Evolutionary conservation across 164 flowering plant species (phyloP).

Genomic region (Euptelea pleiosperma): DNA sequence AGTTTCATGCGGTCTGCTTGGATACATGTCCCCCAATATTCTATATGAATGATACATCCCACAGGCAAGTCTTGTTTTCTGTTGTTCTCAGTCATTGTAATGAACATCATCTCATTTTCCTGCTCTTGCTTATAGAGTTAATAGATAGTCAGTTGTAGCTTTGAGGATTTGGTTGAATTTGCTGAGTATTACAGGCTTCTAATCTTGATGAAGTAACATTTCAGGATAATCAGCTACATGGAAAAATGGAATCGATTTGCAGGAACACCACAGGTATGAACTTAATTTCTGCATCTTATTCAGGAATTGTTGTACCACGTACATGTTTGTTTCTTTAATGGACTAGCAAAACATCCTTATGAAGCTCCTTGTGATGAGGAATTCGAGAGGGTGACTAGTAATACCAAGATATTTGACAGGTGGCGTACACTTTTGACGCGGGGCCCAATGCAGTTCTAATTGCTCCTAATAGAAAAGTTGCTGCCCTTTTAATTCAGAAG

Average conservation of each 20-base stretch:
- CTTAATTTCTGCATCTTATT: neutral
- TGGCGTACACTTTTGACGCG: slow-evolving; percentile 98
- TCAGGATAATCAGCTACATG: slow-evolving; percentile 84
- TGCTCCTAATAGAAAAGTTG: slow-evolving; percentile 59
- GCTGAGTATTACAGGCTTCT: too few species aligned
- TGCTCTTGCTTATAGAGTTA: too few species aligned
- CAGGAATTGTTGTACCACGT: neutral
- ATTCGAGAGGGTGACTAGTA: neutral
- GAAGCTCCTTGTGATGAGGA: neutral
- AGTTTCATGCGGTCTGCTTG: slow-evolving; percentile 97
- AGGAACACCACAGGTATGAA: slow-evolving; percentile 82
- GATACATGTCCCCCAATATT: slow-evolving; percentile 94
- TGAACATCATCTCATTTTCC: neutral
- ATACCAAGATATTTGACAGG: slow-evolving; percentile 42
- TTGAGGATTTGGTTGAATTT: neutral
- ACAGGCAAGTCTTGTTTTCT: slow-evolving; percentile 46
- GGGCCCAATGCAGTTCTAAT: slow-evolving; percentile 94
- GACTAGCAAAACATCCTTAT: too few species aligned
- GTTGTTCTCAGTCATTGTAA: neutral
- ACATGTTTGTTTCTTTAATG: too few species aligned
- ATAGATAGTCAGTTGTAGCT: neutral
- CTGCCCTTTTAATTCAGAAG: slow-evolving; percentile 54
- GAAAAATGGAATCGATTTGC: slow-evolving; percentile 93
- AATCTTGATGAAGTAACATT: too few species aligned
- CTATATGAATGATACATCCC: slow-evolving; percentile 98